phyloP scores from a whole-genome alignment of 129 eudicot species.

The Glebionis coronaria region DNA sequence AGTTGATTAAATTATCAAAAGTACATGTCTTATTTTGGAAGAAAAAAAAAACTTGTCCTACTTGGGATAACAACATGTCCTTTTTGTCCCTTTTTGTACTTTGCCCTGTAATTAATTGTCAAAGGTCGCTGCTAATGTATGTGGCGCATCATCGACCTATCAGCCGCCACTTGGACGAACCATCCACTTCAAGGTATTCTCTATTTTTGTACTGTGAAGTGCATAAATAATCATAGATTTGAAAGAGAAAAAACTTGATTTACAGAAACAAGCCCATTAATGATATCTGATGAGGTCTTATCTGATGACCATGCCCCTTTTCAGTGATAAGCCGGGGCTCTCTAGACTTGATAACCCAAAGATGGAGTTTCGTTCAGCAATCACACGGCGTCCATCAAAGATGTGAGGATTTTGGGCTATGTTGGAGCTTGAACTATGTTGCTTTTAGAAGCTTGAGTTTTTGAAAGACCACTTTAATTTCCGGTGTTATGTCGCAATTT shows the following conservation, averaged over 20 bases:
- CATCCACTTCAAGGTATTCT: conserved; percentile 26
- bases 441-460: too few relatives aligned
- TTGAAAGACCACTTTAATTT: not conserved
- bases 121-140: conserved; percentile 21
- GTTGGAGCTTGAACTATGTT: too few relatives aligned
- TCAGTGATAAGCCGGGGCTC: not conserved
- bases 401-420: too few relatives aligned
- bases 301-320: not conserved
- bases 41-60: too few relatives aligned
- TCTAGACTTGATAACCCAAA: not conserved
- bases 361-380: not conserved
- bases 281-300: not conserved
- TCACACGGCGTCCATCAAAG: too few relatives aligned
- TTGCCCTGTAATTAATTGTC: too few relatives aligned
- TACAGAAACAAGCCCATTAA: not conserved
- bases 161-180: conserved; percentile 14
- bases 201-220: not conserved
- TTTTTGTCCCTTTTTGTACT: too few relatives aligned
- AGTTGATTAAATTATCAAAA: too few relatives aligned
- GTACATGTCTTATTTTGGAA: too few relatives aligned
- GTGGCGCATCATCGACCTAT: conserved; percentile 15
- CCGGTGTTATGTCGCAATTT: not conserved
- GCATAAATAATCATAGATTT: not conserved
- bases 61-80: too few relatives aligned
- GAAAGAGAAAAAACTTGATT: not conserved